Conservation (phyloP, 257 asterid genomes). For the Rauvolfia tetraphylla region DNA sequence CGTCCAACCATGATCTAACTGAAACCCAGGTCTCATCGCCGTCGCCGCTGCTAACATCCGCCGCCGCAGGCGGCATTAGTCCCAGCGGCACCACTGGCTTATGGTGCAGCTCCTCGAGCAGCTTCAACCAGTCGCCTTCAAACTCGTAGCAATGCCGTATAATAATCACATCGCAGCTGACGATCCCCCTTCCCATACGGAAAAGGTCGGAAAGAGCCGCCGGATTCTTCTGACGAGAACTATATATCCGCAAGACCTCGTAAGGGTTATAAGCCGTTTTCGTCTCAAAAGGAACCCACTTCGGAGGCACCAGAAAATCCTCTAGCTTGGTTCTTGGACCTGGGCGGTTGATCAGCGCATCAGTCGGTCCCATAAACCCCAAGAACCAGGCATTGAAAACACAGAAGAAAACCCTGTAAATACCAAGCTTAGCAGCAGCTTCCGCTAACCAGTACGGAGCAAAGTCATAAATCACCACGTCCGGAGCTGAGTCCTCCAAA, state of each 20-base stretch:
- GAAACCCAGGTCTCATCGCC: constrained; percentile 4
- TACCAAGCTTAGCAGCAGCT: constrained; percentile 18
- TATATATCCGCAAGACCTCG: constrained; percentile 5
- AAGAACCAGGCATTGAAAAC: constrained; percentile 32
- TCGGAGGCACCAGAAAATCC: constrained; percentile 31
- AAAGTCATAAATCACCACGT: constrained; percentile 28
- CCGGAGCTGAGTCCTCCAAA: constrained; percentile 18
- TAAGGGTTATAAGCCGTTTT: constrained; percentile 7
- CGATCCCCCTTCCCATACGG: not conserved
- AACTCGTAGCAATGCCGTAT: constrained; percentile 19
- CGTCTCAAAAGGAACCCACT: constrained; percentile 23
- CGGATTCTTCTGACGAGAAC: not conserved
- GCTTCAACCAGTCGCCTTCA: constrained; percentile 28
- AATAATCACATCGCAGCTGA: constrained; percentile 16
- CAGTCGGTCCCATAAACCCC: constrained; percentile 20
- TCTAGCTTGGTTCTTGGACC: constrained; percentile 17
- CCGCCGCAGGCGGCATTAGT: constrained; percentile 20
- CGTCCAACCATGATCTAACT: constrained; percentile 19
- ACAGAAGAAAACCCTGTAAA: constrained; percentile 20
- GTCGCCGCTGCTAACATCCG: not conserved
- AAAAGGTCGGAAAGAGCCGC: constrained; percentile 15
- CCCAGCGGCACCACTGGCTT: constrained; percentile 32
- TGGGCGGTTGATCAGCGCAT: constrained; percentile 12
- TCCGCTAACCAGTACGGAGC: constrained; percentile 33
- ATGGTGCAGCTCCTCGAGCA: constrained; percentile 18